Evolutionary conservation across 1,284 basidiomycete species (phyloP).

Genomic region (Abortiporus biennis): DNA sequence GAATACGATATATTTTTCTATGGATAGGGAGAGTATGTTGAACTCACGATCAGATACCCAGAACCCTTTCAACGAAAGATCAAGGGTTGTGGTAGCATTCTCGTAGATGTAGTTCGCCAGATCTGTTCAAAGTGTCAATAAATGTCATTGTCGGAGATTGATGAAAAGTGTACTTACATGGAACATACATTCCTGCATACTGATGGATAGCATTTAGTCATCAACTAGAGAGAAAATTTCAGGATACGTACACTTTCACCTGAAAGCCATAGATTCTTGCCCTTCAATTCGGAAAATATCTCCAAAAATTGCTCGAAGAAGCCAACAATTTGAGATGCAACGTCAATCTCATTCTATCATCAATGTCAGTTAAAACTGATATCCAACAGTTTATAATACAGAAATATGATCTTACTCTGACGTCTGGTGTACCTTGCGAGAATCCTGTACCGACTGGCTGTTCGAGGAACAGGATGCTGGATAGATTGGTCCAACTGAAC

Average conservation of each 20-base stretch:
- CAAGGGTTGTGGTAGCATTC: slow-evolving; percentile 39
- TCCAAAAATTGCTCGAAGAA: slow-evolving; percentile 73
- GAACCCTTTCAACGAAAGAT: slow-evolving; percentile 58
- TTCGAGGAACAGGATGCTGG: slow-evolving; percentile 76
- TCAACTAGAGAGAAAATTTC: not conserved
- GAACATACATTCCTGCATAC: slow-evolving; percentile 62
- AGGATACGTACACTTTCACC: slow-evolving; percentile 61
- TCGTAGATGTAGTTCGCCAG: slow-evolving; percentile 70
- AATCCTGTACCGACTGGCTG: slow-evolving; percentile 84
- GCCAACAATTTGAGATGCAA: slow-evolving; percentile 57
- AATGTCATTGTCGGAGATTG: not conserved
- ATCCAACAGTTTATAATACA: too few relatives aligned
- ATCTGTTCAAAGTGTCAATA: slow-evolving; percentile 32
- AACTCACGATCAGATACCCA: slow-evolving; percentile 68
- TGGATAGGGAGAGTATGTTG: not conserved
- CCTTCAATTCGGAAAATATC: slow-evolving; percentile 65
- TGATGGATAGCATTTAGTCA: slow-evolving; percentile 16
- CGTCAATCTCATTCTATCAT: slow-evolving; percentile 55
- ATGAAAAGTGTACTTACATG: slow-evolving; percentile 29
- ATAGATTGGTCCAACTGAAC: slow-evolving; percentile 78
- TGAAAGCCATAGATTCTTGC: slow-evolving; percentile 60
- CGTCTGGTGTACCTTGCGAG: slow-evolving; percentile 66
- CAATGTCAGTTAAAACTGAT: not conserved
- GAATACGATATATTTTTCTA: not conserved
- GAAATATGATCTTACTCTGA: slow-evolving; percentile 33